Conservation (phyloP, 148 eudicot genomes). For the Rhododendron ferrugineum region DNA sequence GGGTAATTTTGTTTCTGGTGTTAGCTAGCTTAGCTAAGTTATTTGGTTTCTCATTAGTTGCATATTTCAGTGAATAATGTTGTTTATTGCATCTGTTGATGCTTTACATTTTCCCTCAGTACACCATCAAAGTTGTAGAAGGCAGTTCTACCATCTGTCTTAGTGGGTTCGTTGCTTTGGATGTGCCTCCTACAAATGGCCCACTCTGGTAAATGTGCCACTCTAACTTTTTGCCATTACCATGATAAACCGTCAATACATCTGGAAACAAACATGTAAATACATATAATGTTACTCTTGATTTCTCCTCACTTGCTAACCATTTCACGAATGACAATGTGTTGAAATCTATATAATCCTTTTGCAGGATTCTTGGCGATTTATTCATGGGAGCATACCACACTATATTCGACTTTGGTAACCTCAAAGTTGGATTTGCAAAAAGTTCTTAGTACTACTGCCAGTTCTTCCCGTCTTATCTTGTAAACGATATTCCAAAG, state of each 20-base stretch:
- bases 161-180: conserved; percentile 41
- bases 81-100: background rate
- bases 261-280: background rate
- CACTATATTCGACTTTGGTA: conserved; percentile 43
- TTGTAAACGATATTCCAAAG: background rate
- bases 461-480: background rate
- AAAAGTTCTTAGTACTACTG: background rate
- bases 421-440: conserved; percentile 40
- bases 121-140: conserved; percentile 25
- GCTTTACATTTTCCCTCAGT: conserved; percentile 19
- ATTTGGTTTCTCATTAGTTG: background rate
- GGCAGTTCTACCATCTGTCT: conserved; percentile 25
- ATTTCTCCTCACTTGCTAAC: background rate
- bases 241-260: background rate
- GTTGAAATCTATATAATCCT: background rate
- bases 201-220: conserved; percentile 44
- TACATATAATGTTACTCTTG: background rate
- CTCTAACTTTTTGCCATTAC: background rate
- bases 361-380: conserved; percentile 41
- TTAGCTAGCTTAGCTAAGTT: background rate
- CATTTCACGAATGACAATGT: background rate
- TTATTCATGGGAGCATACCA: conserved; percentile 46
- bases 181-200: conserved; percentile 39
- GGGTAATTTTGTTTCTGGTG: too few species aligned
- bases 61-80: background rate